Evolutionary conservation across 2,329 filamentous ascomycete genomes (phyloP).

Genomic region (Aureobasidium sp.): DNA sequence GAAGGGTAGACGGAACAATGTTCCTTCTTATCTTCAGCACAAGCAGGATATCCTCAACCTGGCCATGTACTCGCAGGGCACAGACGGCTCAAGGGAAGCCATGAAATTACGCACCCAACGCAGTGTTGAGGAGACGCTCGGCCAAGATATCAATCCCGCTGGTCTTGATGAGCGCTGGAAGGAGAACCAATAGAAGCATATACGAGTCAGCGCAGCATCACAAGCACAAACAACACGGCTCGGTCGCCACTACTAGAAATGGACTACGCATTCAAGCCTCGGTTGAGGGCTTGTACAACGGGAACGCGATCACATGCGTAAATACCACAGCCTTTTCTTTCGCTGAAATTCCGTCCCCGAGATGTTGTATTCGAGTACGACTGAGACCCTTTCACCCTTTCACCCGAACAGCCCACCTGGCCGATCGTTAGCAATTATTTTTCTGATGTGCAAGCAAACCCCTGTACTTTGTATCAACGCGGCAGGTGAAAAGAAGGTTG

Average conservation of each 20-base stretch:
- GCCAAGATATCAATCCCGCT: conserved; percentile 12
- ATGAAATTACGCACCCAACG: conserved; percentile 35
- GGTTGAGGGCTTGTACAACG: background rate
- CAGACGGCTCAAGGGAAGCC: conserved; percentile 19
- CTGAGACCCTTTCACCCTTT: background rate
- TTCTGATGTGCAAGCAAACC: background rate
- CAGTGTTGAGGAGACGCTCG: conserved; percentile 22
- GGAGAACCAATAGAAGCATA: background rate
- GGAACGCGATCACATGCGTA: background rate
- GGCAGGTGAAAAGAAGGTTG: background rate
- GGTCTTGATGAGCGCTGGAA: conserved; percentile 33
- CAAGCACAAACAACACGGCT: background rate
- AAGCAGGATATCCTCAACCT: conserved; percentile 31
- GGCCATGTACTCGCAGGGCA: conserved; percentile 39
- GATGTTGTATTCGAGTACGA: no score
- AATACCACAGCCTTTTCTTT: background rate
- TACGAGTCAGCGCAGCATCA: background rate
- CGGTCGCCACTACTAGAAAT: background rate
- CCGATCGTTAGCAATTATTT: background rate
- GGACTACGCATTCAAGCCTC: background rate
- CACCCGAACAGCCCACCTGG: background rate
- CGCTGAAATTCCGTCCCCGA: background rate
- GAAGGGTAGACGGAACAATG: background rate
- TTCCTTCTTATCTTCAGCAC: conserved; percentile 18
- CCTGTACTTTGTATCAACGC: background rate